phyloP scores from a whole-genome alignment of 306 rosid species.

The Quercus cerris region DNA sequence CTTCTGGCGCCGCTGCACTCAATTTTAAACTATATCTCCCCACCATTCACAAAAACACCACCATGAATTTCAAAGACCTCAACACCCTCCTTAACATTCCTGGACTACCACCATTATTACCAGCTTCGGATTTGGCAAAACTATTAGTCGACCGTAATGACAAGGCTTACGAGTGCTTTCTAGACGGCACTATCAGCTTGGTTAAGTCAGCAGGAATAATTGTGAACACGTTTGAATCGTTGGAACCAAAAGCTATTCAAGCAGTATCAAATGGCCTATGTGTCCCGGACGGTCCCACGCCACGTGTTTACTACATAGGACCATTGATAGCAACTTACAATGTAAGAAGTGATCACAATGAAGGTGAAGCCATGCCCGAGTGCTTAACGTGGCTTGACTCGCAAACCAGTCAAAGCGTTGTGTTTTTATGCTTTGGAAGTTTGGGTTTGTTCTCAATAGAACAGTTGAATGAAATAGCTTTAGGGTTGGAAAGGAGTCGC shows the following conservation, averaged over 20 bases:
- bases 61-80: slow-evolving; percentile 17
- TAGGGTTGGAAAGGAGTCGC: too few species aligned
- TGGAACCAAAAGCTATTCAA: slow-evolving; percentile 20
- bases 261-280: slow-evolving; percentile 35
- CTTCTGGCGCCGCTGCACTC: slow-evolving; percentile 27
- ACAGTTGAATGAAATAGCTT: too few species aligned
- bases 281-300: slow-evolving; percentile 17
- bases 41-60: slow-evolving; percentile 9
- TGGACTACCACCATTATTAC: slow-evolving; percentile 10
- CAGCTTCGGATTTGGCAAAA: slow-evolving; percentile 18
- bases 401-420: slow-evolving; percentile 52
- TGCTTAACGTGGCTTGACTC: slow-evolving; percentile 50
- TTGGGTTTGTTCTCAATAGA: too few species aligned
- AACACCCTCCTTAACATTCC: slow-evolving; percentile 15
- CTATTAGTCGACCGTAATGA: slow-evolving; percentile 27
- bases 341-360: neutral
- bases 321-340: slow-evolving; percentile 25
- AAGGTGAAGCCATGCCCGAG: neutral
- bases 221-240: slow-evolving; percentile 40
- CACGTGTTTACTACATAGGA: slow-evolving; percentile 36
- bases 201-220: slow-evolving; percentile 33
- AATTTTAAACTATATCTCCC: slow-evolving; percentile 2
- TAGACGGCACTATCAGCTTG: neutral
- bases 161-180: slow-evolving; percentile 9
- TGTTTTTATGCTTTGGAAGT: slow-evolving; percentile 7